Evolutionary conservation across 495 filamentous ascomycete species (phyloP), one percentile per base, ranked within the genome.

Genomic region (Tuber magnatum): DNA sequence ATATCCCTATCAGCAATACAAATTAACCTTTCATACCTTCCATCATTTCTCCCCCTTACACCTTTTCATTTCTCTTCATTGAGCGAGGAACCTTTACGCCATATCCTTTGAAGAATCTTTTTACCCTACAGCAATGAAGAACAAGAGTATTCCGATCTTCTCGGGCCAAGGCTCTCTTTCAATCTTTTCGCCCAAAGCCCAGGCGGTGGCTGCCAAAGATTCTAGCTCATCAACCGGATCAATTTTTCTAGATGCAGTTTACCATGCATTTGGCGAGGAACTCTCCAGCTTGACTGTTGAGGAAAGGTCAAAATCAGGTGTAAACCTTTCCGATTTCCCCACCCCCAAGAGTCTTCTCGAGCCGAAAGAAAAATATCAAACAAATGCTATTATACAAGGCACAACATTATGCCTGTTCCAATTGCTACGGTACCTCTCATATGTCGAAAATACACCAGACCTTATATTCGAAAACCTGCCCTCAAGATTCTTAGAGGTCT

Each of bases 131-230:
- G 56, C 43, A 16, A 75, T 78, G 56, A 78, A 72, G n/a, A 78
- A 72, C 28, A 79, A 32, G 68, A 79, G 56, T 70, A 79, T 79
- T 40, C 72, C 77, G 10, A 44, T 79, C 40, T 79, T 79, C 28
- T 76, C 77, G 9, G 77, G 77, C 28, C 77, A 79, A 38, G 77
- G 77, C 24, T 75, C 76, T 35, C 76, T 79, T 32, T 65, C 76
- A 24, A 43, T 79, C 35, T 79, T 75, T 69, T 79, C 77, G 22
- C 70, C 76, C 10, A 79, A 79, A 61, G 77, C 76, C 3, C 73
- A 46, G 1, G 41, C 70, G 41, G 69, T 79, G 12, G 77, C 77
- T 18, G 75, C 73, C 2, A 75, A 79, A 69, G 77, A 79, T 48
- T 40, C 77, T 39, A 75, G 76, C 35, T 72, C 76, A 14, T 46